phyloP scores from a whole-genome alignment of 2,329 filamentous ascomycete species.

The Dichotomopilus funicola region DNA sequence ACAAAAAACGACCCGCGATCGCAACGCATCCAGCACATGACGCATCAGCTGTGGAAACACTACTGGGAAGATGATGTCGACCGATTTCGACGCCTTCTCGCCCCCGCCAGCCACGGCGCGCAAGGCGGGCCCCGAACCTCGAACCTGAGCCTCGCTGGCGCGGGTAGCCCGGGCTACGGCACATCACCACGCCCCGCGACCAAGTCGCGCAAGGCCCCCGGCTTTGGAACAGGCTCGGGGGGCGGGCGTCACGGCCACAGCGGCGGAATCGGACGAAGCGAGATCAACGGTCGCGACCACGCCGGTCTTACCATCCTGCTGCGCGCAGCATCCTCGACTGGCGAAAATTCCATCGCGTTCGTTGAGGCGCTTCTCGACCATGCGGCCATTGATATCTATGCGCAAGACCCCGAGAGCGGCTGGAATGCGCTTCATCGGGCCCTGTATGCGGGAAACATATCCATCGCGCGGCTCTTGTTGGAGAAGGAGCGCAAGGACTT shows the following conservation, averaged over 20 bases:
- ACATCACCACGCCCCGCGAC: constrained; percentile 44
- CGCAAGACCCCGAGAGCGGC: constrained; percentile 83
- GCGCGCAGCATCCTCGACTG: constrained; percentile 70
- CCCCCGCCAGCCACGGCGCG: constrained; percentile 56
- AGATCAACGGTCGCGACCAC: constrained; percentile 80
- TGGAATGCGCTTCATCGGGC: constrained; percentile 94
- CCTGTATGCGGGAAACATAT: constrained; percentile 82
- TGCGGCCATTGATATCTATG: constrained; percentile 76
- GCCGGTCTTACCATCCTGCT: constrained; percentile 78
- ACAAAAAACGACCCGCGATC: constrained; percentile 40
- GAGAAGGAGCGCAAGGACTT: constrained; percentile 65
- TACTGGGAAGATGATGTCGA: constrained; percentile 98
- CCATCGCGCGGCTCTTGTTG: constrained; percentile 75
- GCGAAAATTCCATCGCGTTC: constrained; percentile 63
- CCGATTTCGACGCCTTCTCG: constrained; percentile 82
- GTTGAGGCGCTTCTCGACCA: constrained; percentile 74
- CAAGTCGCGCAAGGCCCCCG: constrained; percentile 50
- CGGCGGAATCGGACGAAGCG: constrained; percentile 45
- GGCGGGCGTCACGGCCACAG: constrained; percentile 40
- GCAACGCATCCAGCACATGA: constrained; percentile 53
- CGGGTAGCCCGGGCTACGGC: constrained; percentile 33
- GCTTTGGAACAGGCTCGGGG: constrained; percentile 38
- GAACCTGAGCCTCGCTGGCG: constrained; percentile 33
- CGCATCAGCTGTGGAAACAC: constrained; percentile 91
- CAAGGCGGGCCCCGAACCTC: constrained; percentile 51